A percentile compares a stretch with the other conserved stretches of the same genome.
Evolutionary conservation across 345 rosid genomes (phyloP).

Genomic region (Angophora floribunda): DNA sequence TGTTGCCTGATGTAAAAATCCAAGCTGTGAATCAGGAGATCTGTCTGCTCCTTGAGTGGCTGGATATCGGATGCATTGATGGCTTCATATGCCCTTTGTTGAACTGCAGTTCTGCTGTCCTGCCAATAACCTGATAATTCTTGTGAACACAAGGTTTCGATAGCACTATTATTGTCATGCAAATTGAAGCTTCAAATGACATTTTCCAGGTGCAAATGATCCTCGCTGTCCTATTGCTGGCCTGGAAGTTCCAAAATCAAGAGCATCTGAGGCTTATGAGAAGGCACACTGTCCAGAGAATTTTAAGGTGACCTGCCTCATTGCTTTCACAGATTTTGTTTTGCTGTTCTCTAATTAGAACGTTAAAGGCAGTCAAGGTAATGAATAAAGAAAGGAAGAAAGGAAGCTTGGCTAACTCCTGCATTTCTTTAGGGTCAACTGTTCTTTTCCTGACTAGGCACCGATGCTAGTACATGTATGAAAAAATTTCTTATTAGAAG

Average conservation of each 20-base stretch:
- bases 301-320: conserved; percentile 29
- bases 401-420: neutral
- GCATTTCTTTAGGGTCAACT: neutral
- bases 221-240: conserved; percentile 78
- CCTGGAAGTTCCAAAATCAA: conserved; percentile 33
- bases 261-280: conserved; percentile 32
- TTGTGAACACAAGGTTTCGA: neutral
- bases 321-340: neutral
- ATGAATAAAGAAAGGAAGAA: neutral
- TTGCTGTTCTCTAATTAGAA: neutral
- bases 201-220: conserved; percentile 54
- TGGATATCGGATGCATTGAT: neutral
- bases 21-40: neutral
- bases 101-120: neutral
- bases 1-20: neutral
- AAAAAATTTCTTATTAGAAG: neutral
- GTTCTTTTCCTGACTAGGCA: neutral
- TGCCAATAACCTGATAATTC: neutral
- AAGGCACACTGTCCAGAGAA: conserved; percentile 23
- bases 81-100: neutral
- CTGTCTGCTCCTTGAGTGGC: neutral
- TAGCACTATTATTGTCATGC: neutral
- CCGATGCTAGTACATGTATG: neutral
- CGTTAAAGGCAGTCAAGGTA: neutral
- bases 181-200: neutral